Percentiles rank a stretch among this genome's conserved stretches.
Evolutionary conservation across 768 basidiomycete genomes (phyloP).

Genomic region (Mycena sanguinolenta): DNA sequence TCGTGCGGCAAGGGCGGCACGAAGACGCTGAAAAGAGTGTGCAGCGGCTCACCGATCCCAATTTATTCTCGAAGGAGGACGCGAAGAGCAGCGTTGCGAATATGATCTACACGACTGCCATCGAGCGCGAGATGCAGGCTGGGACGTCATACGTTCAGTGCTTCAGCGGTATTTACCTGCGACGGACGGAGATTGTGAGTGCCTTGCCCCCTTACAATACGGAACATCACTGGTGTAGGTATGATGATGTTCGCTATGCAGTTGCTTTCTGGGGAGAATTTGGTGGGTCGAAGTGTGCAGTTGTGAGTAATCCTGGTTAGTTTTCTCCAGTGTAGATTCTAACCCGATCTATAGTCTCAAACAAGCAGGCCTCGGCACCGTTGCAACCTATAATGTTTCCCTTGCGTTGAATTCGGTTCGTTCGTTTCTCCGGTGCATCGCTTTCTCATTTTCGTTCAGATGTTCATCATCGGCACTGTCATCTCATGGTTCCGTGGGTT

Average conservation of each 20-base stretch:
- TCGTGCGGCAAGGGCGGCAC: constrained; percentile 39
- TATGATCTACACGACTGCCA: constrained; percentile 41
- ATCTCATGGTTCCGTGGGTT: constrained; percentile 35
- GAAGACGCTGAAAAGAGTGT: constrained; percentile 38
- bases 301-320: constrained; percentile 19
- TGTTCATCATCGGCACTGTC: constrained; percentile 45
- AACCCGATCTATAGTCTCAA: constrained; percentile 18
- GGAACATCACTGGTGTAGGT: not conserved
- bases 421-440: too few species aligned
- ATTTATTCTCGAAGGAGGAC: constrained; percentile 35
- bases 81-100: constrained; percentile 37
- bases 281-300: constrained; percentile 41
- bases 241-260: constrained; percentile 45
- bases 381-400: constrained; percentile 35
- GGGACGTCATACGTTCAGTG: constrained; percentile 41
- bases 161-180: constrained; percentile 36
- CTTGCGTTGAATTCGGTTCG: constrained; percentile 37
- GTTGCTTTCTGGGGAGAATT: constrained; percentile 39
- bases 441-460: not conserved
- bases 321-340: not conserved
- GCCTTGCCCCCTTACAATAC: too few species aligned
- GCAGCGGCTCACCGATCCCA: constrained; percentile 30
- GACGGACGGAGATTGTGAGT: constrained; percentile 41
- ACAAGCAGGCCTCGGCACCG: constrained; percentile 35
- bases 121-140: constrained; percentile 38